phyloP scores from a whole-genome alignment of 495 filamentous ascomycete genomes.

The Staphylotrichum longicolle region DNA sequence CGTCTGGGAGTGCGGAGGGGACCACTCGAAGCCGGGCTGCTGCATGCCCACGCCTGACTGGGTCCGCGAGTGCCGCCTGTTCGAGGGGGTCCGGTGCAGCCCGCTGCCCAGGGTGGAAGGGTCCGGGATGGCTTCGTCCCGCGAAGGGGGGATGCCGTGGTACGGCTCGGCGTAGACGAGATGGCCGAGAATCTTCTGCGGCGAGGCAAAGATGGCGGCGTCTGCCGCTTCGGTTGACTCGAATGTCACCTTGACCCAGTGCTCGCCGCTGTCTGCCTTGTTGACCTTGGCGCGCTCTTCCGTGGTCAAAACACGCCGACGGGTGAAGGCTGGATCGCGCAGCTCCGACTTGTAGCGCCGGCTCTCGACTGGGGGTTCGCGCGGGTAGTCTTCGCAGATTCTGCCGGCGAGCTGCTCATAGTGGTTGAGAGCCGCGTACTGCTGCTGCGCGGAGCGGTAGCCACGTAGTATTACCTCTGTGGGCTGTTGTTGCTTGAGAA shows the following conservation, averaged over 20 bases:
- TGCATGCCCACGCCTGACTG: slow-evolving; percentile 14
- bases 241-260: slow-evolving; percentile 94
- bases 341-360: slow-evolving; percentile 58
- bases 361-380: slow-evolving; percentile 58
- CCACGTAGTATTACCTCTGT: slow-evolving; percentile 82
- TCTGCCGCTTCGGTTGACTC: slow-evolving; percentile 78
- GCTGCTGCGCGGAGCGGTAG: slow-evolving; percentile 64
- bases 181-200: slow-evolving; percentile 73
- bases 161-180: slow-evolving; percentile 77
- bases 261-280: slow-evolving; percentile 69
- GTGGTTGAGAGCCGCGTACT: slow-evolving; percentile 82
- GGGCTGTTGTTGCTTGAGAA: slow-evolving; percentile 44
- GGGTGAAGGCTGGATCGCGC: slow-evolving; percentile 62
- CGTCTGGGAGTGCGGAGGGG: slow-evolving; percentile 37
- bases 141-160: slow-evolving; percentile 63
- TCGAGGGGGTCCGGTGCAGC: slow-evolving; percentile 3
- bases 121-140: slow-evolving; percentile 49
- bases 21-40: slow-evolving; percentile 30
- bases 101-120: slow-evolving; percentile 10
- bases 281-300: slow-evolving; percentile 73
- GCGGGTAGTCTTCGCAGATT: slow-evolving; percentile 88
- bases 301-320: slow-evolving; percentile 57
- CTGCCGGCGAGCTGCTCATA: slow-evolving; percentile 76
- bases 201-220: slow-evolving; percentile 68
- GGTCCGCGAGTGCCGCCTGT: slow-evolving; percentile 12